Evolutionary conservation across 345 rosid species (phyloP), one percentile per base, ranked within the genome.

Genomic region (Melastoma malabathricum): DNA sequence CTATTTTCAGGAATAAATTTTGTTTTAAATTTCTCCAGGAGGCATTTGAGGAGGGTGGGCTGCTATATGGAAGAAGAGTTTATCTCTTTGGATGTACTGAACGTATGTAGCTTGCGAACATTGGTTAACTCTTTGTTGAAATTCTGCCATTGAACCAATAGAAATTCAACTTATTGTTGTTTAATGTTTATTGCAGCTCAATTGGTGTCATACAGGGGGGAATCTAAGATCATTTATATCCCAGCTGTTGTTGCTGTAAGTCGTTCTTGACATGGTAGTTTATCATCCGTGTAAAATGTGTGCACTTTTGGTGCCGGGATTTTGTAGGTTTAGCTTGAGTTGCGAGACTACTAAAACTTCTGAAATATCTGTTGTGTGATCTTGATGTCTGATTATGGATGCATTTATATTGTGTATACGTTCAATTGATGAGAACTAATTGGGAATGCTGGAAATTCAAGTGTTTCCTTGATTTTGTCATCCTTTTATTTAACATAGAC

Each of bases 221-320:
- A 53, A 39, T 67, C 70, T 65, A 76, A 72, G 68, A 48, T 92
- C 49, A 60, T 72, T 43, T 64, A 64, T 63, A 75, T 92, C 58
- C 97, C 99, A 51, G 80, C 69, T 16, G 77, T 88, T 53, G 94
- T 92, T 52, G 99, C 83, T 23, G 99, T 92, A 81, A 84, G 95
- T 75, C 57, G 20, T 18, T 13, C 13, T 46, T 49, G 27, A 13
- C 27, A 19, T 54, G 31, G 57, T 39, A 34, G 12, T 27, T 13
- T 41, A 14, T 57, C 48, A 2, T 34, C n/a, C 12, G 2, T 57
- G 14, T 56, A 27, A 16, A 15, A 16, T 56, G 12, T 27, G 4
- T 4, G 15, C 15, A 14, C 13, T 13, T 23, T 15, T 51, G 43
- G 38, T 25, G 12, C 54, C 6, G 10, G 18, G 15, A 3, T 8